These are phyloP conservation scores for Cruciata laevipes DNA, from an alignment of 257 asterid genomes.

Conservation along the genomic window DNA sequence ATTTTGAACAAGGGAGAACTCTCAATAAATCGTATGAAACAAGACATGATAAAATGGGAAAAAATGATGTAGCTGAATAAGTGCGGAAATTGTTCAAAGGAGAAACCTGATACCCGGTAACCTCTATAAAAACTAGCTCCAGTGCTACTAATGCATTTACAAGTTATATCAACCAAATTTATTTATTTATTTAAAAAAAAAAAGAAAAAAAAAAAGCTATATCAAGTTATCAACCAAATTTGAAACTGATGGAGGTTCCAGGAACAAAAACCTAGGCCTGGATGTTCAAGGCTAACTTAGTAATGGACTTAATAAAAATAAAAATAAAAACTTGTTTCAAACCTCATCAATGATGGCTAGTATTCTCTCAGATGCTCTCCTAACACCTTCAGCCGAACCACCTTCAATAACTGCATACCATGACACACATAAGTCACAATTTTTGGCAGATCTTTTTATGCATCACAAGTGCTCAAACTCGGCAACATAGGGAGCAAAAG, in stretches of 20 bases:
- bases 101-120: background rate
- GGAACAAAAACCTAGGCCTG: background rate
- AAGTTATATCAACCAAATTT: background rate
- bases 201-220: no score
- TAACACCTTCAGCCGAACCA: conserved; percentile 59
- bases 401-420: conserved; percentile 73
- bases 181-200: no score
- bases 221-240: background rate
- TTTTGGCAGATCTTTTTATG: background rate
- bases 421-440: conserved; percentile 7
- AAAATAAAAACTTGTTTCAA: conserved; percentile 1
- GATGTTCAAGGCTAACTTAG: background rate
- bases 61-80: background rate
- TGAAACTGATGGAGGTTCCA: background rate
- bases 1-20: background rate
- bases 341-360: conserved; percentile 65
- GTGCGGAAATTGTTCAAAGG: background rate
- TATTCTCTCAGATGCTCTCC: conserved; percentile 59
- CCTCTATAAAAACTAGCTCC: background rate
- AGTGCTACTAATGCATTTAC: background rate
- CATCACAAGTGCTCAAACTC: conserved; percentile 4
- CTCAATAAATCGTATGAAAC: background rate
- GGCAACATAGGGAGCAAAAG: background rate
- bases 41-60: background rate
- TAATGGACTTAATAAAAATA: background rate